Evolutionary conservation across 805 yeast species (phyloP), one percentile per base, ranked within the genome.

Genomic region (Wickerhamomyces subpelliculosus): DNA sequence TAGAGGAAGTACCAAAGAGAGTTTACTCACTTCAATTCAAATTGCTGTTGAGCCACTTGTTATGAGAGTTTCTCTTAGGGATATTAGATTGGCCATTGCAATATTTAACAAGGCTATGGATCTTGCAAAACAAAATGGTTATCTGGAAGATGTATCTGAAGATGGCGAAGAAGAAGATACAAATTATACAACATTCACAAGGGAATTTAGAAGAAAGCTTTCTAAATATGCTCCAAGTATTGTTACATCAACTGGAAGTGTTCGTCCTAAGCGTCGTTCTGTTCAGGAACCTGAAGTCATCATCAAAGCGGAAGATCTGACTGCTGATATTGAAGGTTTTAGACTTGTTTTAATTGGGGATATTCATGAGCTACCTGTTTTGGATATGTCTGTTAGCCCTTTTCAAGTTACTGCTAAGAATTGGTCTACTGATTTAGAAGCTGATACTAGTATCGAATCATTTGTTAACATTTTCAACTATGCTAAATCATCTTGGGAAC

Each of bases 401-500:
- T 85, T 89, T 57, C 73, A 74, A 11, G 56, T 82, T 2, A 64
- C 64, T 24, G 89, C 87, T 0, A 71, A 73, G 38, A 84, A 89
- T 50, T 89, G 97, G 97, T 82, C 95, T 0, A 78, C 89, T 1
- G 89, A 84, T 42, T 58, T 89, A 38, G 80, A 78, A 48, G 84
- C 86, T 1, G 78, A 77, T 40, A 68, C 82, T 0, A 72, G 74
- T 20, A 58, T 88, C 26, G 84, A 77, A 43, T 70, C 87, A 1
- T 73, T 65, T 43, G 72, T 84, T 9, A 88, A 86, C 57, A 75
- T 86, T 17, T 89, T 84, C 67, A 88, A 88, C 57, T 89, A 89
- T 57, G 75, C 96, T 0, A 77, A 84, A 44, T 88, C 96, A 4
- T 74, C 87, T 0, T 89, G 98, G 97, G 97, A 93, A 52, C 97